These are phyloP conservation scores for Diaporthe amygdali DNA, from an alignment of 2,329 filamentous ascomycete species.

Conservation along the genomic window DNA sequence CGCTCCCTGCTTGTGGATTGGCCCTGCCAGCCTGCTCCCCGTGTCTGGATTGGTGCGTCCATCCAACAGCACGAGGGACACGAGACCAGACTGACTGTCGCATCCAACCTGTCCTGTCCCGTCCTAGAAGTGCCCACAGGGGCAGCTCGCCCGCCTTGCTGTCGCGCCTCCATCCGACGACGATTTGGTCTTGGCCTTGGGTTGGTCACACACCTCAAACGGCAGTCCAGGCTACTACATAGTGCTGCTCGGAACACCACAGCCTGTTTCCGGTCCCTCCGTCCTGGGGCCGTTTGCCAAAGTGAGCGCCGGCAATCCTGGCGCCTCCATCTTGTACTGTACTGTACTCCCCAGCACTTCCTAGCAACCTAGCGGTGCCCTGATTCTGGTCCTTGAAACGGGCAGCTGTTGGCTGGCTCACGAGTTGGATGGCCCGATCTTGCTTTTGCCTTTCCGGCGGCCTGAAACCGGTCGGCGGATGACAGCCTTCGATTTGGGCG, in stretches of 20 bases:
- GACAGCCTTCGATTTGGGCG: conserved; percentile 6
- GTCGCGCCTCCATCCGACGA: conserved; percentile 7
- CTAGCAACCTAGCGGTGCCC: neutral
- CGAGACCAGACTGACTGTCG: conserved; percentile 3
- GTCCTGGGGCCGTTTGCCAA: neutral
- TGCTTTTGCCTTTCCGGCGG: neutral
- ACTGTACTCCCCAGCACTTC: neutral
- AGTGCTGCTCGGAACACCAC: conserved; percentile 1
- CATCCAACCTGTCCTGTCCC: neutral
- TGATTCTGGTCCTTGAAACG: neutral
- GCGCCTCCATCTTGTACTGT: neutral
- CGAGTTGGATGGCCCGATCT: neutral
- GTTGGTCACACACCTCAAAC: conserved; percentile 1
- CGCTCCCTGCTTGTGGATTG: no score
- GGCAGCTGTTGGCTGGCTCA: neutral
- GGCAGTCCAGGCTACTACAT: neutral
- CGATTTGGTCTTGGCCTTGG: neutral
- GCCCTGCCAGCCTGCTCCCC: neutral
- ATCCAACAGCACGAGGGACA: neutral
- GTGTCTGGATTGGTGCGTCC: neutral
- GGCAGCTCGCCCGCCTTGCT: neutral
- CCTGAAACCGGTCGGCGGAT: conserved; percentile 16
- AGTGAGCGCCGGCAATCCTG: neutral
- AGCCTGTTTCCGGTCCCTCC: conserved; percentile 10
- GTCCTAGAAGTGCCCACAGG: neutral